Base-by-base conservation (phyloP, 129 eudicot species). In the Apium graveolens region DNA sequence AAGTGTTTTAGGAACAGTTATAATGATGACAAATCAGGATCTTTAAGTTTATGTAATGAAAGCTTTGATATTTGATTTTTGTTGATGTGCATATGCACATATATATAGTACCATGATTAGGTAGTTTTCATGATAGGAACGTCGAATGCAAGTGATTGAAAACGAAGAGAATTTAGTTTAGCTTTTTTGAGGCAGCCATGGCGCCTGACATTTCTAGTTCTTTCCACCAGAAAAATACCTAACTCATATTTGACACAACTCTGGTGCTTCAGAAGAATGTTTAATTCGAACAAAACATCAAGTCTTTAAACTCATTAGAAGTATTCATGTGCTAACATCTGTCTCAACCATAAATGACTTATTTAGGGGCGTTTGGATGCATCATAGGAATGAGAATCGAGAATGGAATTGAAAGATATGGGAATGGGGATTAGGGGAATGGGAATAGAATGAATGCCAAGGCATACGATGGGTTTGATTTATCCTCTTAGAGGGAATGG, bases 181-280 rank as follows among this genome's bases (percentile, higher is more conserved):
- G 71, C 39, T 38, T 24, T 38, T 35, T 57, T 57, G n/a, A 57
- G 68, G 68, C 68, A 60, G 68, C 68, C 68, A 6, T 13, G 70
- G 18, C 70, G 34, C 70, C 34, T 68, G 73, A 68, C 73, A 68
- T 68, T 68, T 68, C 41, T 14, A 13, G 73, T 68, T 68, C 41
- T 14, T 68, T 32, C 73, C 11, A 29, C 21, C 42, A 17, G n/a
- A 32, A 5, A 18, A 68, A 32, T 68, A 18, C 73, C 73, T 32
- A 68, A 68, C 73, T 29, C 73, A 68, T 29, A 32, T 32, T 68
- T 32, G 73, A 68, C 73, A 68, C 73, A 68, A 68, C 73, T 68
- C 42, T 68, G 4, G 41, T 24, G 29, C 14, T 24, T 57, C 26
- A 57, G 24, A 49, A n/a, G 31, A 57, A 57, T 57, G 31, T 8